Evolutionary conservation across 768 basidiomycete species (phyloP), one percentile per base, ranked within the genome.

Genomic region (Phaffia australis): DNA sequence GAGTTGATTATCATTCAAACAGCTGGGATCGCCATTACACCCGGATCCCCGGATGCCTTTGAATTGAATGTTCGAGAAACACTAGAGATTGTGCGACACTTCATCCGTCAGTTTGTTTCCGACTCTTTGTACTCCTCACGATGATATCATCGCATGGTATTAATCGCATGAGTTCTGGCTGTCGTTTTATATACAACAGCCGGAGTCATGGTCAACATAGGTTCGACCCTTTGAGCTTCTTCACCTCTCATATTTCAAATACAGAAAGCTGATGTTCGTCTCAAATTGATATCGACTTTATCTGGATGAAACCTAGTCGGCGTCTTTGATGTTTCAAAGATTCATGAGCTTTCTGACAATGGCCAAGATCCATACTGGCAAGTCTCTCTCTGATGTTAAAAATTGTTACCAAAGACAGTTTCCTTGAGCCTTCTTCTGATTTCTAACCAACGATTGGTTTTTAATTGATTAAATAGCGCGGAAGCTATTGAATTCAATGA

Each of bases 251-350:
- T 60, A 3, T 29, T 25, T 60, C 35, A 42, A 42, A 11, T 42
- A 4, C 4, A 42, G 35, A 42, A 11, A 11, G 35, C 35, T 5
- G 35, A 42, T 5, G 4, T 42, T 42, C 35, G 11, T 42, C 4
- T 42, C 11, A 11, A 42, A 23, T 3, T 48, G 3, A 23, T 15
- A 21, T 47, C 18, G 14, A 35, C 21, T 8, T 7, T 47, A 11
- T 60, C 21, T 7, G 23, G 8, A 8, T 4, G 1, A 0, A 3
- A 23, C 11, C 3, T 18, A 60, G 65, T 69, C 32, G 67, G 67
- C 42, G 62, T 69, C 23, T 69, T 69, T 46, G 67, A 69, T 47
- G 58, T 69, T 46, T 57, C 67, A 15, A 46, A 62, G 16, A 56
- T 69, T 23, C 57, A 59, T 51, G 49, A 63, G 49, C 50, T 69